A percentile compares a stretch with the other conserved stretches of the same genome.
phyloP scores from a whole-genome alignment of 169 alveolate genomes.

The Cardiosporidium cionae region DNA sequence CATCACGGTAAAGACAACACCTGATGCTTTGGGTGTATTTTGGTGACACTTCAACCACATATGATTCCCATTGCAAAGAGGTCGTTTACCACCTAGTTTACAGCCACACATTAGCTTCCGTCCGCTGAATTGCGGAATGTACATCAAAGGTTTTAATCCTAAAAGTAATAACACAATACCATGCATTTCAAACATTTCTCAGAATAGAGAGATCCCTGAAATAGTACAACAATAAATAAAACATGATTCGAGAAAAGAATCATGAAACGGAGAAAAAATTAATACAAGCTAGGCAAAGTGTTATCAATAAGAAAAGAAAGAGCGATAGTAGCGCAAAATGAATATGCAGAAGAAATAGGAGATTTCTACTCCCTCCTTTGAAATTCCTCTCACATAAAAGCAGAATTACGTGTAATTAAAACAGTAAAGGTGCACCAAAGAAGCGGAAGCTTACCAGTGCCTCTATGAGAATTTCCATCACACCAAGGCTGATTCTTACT shows the following conservation, averaged over 20 bases:
- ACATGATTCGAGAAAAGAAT: too few species aligned
- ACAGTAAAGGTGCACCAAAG: neutral
- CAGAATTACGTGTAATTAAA: too few species aligned
- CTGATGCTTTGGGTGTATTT: constrained; percentile 59
- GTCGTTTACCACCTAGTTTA: constrained; percentile 46
- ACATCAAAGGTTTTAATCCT: constrained; percentile 65
- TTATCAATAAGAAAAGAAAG: neutral
- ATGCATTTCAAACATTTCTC: too few species aligned
- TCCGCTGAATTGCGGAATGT: constrained; percentile 57
- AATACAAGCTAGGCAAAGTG: too few species aligned
- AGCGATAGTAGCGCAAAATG: neutral
- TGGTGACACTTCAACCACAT: constrained; percentile 63
- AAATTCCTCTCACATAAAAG: too few species aligned
- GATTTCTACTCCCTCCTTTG: too few species aligned
- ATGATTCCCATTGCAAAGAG: constrained; percentile 59
- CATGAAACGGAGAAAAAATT: too few species aligned
- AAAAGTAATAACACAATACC: too few species aligned
- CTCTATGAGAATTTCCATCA: constrained; percentile 15
- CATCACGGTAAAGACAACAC: constrained; percentile 49
- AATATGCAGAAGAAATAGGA: too few species aligned
- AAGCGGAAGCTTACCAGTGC: constrained; percentile 6
- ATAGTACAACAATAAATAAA: too few species aligned
- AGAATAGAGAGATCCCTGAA: too few species aligned
- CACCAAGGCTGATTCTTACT: constrained; percentile 34
- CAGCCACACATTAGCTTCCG: constrained; percentile 62